phyloP scores from a whole-genome alignment of 2,329 filamentous ascomycete genomes.

The Diaporthe sp. region DNA sequence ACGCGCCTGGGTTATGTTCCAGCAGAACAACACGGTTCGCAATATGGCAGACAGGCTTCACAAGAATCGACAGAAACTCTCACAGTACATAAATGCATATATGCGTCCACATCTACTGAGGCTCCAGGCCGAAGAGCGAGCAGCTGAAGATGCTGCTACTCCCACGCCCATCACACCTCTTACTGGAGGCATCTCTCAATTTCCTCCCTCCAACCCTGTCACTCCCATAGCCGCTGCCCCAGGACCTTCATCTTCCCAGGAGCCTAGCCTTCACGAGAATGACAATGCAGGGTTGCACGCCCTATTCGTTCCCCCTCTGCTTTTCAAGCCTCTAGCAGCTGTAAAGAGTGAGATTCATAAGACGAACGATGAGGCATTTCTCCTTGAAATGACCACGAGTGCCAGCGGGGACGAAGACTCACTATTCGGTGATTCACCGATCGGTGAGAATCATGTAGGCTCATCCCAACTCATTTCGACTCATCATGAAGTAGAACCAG shows the following conservation, averaged over 20 bases:
- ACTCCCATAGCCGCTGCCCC: not conserved
- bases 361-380: too few relatives aligned
- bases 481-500: not conserved
- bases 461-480: not conserved
- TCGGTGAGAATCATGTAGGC: not conserved
- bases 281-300: not conserved
- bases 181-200: not conserved
- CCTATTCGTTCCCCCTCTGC: not conserved
- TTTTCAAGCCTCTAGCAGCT: not conserved
- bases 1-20: not conserved
- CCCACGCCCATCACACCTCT: not conserved
- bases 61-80: not conserved
- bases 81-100: slow-evolving; percentile 8
- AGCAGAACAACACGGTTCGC: not conserved
- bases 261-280: not conserved
- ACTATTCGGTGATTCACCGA: not conserved
- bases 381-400: not conserved
- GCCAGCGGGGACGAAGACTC: not conserved
- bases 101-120: not conserved
- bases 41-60: not conserved
- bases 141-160: not conserved
- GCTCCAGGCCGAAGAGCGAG: not conserved
- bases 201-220: not conserved
- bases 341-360: not conserved
- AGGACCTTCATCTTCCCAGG: not conserved